Conservation (phyloP, 106 monocot species). For the Dendrobium huoshanense region DNA sequence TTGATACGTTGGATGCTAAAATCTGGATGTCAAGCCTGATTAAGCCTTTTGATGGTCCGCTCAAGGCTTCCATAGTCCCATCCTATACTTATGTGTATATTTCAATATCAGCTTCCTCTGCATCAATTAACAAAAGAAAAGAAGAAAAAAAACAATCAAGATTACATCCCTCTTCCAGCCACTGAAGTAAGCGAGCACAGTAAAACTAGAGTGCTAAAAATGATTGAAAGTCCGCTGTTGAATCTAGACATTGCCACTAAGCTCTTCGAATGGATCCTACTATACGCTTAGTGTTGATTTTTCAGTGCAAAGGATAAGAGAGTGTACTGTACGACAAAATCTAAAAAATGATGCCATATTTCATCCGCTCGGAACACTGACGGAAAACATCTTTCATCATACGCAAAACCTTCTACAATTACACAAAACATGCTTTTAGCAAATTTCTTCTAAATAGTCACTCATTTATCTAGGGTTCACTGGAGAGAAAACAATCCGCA, state of each 20-base stretch:
- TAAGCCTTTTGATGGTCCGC: background rate
- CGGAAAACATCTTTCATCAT: background rate
- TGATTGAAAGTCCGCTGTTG: background rate
- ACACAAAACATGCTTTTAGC: background rate
- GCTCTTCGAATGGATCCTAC: background rate
- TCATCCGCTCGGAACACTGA: background rate
- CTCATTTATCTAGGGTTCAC: background rate
- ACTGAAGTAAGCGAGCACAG: background rate
- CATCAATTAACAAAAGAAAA: background rate
- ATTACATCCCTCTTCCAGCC: background rate
- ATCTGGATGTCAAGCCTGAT: background rate
- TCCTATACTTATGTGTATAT: conserved; percentile 18
- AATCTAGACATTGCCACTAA: background rate
- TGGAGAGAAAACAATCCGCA: no score
- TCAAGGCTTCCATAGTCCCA: conserved; percentile 28
- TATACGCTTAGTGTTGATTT: background rate
- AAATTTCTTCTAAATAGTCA: background rate
- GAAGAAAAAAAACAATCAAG: background rate
- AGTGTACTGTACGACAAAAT: background rate
- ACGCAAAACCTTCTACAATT: background rate
- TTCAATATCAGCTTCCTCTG: conserved; percentile 24
- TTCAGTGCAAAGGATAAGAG: background rate
- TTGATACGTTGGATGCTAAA: background rate
- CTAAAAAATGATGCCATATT: background rate
- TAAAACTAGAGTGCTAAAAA: background rate